phyloP scores from a whole-genome alignment of 2,329 filamentous ascomycete genomes.

The Emydomyces testavorans region DNA sequence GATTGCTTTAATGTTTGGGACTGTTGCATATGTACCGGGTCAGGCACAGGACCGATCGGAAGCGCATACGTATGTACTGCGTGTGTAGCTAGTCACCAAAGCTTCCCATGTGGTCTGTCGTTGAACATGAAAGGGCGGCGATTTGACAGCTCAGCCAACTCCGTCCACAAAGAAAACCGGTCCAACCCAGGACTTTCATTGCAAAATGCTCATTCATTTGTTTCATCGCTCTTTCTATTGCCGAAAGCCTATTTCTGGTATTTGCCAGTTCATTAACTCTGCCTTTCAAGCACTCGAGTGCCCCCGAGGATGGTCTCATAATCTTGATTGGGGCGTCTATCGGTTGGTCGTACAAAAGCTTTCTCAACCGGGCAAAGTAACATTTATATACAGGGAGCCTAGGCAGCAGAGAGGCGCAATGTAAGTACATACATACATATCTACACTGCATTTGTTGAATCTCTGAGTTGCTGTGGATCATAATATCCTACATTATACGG shows the following conservation, averaged over 20 bases:
- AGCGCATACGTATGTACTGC: neutral
- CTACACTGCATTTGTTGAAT: neutral
- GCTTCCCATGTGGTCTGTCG: conserved; percentile 1
- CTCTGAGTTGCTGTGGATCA: neutral
- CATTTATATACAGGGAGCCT: neutral
- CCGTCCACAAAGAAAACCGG: neutral
- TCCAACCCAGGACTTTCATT: neutral
- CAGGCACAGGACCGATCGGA: too few species aligned
- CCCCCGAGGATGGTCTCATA: neutral
- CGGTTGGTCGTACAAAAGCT: conserved; percentile 4
- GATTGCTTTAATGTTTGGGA: too few species aligned
- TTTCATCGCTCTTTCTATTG: neutral
- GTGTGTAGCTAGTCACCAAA: neutral
- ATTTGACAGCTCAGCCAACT: neutral
- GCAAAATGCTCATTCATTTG: neutral
- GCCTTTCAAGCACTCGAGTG: neutral
- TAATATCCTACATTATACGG: conserved; percentile 6
- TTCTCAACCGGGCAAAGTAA: conserved; percentile 1
- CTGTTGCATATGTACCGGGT: too few species aligned
- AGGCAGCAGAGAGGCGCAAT: neutral
- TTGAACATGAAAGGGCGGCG: neutral
- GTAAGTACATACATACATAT: neutral
- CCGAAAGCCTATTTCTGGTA: conserved; percentile 3
- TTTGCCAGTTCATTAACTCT: neutral
- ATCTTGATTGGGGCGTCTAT: neutral